Base-by-base conservation (phyloP, 148 eudicot genomes). In the Camellia lanceoleosa region DNA sequence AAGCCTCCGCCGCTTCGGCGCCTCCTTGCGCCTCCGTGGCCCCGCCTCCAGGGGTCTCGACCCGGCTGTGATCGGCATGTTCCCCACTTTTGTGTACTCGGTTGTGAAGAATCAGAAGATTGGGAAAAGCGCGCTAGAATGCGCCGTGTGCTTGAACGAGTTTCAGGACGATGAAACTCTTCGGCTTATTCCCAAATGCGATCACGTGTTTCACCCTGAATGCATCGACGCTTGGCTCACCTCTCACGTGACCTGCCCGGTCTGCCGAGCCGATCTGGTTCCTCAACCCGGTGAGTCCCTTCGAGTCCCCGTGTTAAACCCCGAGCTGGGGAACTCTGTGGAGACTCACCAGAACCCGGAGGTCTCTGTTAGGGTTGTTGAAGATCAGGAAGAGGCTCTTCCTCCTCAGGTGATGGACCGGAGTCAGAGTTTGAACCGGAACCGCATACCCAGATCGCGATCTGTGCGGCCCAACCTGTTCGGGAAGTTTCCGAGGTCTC, bases 221-320 rank as follows among this genome's bases (percentile, higher is more conserved):
- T 90, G 93, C 47, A 87, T 90, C 20, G 93, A 87, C 43, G 86
- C 81, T 2, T 90, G 93, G 93, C 88, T 90, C 41, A 77, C 52
- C 5, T 82, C 85, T 0, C 91, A 90, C 80, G 88, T 87, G 4
- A 90, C 90, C 4, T 90, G 93, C 67, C 93, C 93, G 30, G 89
- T 87, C 9, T 90, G 93, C 60, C 86, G 91, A 0, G 80, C 90
- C 2, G 67, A 87, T 15, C 84, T 90, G 3, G 76, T 64, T 5
- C 83, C 80, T 0, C 80, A 67, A 5, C 74, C 87, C 46, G 81
- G 69, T 7, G 84, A 75, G 60, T 49, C 76, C 8, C 0, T 41
- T 1, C 67, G 47, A n/a, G 11, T 43, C 9, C 66, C 68, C 19
- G 80, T 13, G 14, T 38, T 18, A 2, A 8, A 7, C 67, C 3